Base-by-base conservation (phyloP, 2,329 filamentous ascomycete species). In the Metarhizium guizhouense region DNA sequence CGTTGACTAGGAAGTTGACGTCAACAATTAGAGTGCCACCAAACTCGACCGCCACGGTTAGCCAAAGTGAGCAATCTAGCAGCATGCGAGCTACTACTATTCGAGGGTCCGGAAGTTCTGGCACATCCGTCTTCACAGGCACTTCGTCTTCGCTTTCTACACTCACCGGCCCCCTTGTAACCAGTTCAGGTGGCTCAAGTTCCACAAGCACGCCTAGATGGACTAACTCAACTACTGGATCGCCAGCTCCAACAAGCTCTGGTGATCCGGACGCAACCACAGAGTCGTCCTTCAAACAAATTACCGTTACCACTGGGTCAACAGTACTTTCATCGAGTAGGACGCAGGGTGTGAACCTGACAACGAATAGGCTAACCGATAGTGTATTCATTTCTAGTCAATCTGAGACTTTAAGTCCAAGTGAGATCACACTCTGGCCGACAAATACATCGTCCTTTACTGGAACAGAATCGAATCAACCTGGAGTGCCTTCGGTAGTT, bases 11-110 rank as follows among this genome's bases (percentile, higher is more conserved):
- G 18, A 47, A 11, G 20, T 36, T 30, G 42, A 54, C 55, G 25
- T 56, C 48, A 29, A 54, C 55, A 4, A 16, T 29, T 6, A 38
- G 29, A 47, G 18, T 34, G 18, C 54, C 47, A 51, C 34, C 48
- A 25, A 57, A 57, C 48, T 54, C 48, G 16, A 54, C 52, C 10
- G 13, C 30, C 34, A 47, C 45, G 13, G 20, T 42, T 16, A 43
- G 38, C 8, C 51, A 47, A 36, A 51, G 16, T 4, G 6, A 25
- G 20, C 43, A 34, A 16, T 43, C 55, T 10, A 48, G 36, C 30
- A n/a, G 4, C 30, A 36, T 25, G 20, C 36, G 29, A 13, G n/a
- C 32, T 13, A 38, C 51, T 10, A 48, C 18, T 16, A 14, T 42
- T 5, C 14, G 36, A 32, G 25, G n/a, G 8, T 10, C 52, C 3